These are phyloP conservation scores for Phoenix dactylifera DNA, from an alignment of 176 grass and related monocot genomes.

Conservation along the genomic window DNA sequence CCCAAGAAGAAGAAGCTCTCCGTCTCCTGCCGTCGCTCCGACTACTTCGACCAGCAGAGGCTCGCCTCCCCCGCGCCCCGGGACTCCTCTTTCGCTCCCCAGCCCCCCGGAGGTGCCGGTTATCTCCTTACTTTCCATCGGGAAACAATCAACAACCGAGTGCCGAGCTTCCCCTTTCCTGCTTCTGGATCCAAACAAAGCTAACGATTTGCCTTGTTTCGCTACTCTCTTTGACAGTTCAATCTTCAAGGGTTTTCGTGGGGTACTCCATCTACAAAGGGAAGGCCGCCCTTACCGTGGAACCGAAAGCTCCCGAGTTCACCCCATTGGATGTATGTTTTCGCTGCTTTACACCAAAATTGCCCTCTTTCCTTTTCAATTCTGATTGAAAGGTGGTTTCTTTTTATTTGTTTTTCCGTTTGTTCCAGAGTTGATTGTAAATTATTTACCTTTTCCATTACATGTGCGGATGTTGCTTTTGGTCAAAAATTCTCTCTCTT, in stretches of 20 bases:
- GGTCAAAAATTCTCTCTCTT: no score
- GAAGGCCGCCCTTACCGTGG: conserved; percentile 27
- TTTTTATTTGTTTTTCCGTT: background rate
- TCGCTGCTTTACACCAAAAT: background rate
- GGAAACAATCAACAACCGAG: no score
- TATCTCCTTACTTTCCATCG: background rate
- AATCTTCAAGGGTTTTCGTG: conserved; percentile 35
- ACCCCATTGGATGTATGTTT: conserved; percentile 21
- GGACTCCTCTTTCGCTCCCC: background rate
- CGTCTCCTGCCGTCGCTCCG: conserved; percentile 14
- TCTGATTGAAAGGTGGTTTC: no score
- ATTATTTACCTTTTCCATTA: no score
- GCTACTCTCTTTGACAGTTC: conserved; percentile 3
- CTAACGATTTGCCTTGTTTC: background rate
- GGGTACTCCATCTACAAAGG: conserved; percentile 44
- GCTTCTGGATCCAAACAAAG: no score
- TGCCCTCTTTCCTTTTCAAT: background rate
- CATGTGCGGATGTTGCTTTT: no score
- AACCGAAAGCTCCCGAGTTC: conserved; percentile 37
- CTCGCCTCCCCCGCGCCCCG: background rate
- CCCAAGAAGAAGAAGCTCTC: background rate
- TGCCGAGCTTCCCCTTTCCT: no score
- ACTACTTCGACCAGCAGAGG: conserved; percentile 16
- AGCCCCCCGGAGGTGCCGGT: conserved; percentile 5
- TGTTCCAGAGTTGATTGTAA: no score